Evolutionary conservation across 148 eudicot genomes (phyloP).

Genomic region (Bassia scoparia): DNA sequence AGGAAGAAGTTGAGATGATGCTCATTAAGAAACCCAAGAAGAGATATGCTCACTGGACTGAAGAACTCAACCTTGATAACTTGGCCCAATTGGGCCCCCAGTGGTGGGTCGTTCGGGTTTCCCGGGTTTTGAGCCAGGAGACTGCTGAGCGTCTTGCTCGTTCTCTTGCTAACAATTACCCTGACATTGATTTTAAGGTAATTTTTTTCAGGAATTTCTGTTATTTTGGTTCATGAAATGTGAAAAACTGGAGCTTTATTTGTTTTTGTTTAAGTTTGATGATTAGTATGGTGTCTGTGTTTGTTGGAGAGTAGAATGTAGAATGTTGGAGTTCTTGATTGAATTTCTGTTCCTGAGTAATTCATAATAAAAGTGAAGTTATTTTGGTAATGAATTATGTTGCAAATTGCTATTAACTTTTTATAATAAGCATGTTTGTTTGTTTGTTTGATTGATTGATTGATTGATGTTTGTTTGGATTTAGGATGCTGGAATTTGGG

Average conservation of each 20-base stretch:
- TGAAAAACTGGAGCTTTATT: background rate
- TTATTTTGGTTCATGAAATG: background rate
- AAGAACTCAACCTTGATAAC: constrained; percentile 71
- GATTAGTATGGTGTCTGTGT: background rate
- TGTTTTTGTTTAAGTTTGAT: background rate
- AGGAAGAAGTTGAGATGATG: constrained; percentile 70
- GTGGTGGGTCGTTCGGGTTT: constrained; percentile 81
- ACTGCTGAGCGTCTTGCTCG: constrained; percentile 49
- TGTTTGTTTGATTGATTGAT: no score
- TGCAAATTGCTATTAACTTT: no score
- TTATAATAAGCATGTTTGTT: no score
- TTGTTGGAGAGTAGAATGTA: no score
- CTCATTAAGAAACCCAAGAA: constrained; percentile 61
- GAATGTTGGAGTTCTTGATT: no score
- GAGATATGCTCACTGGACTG: constrained; percentile 62
- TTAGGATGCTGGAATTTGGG: background rate
- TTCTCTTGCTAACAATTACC: constrained; percentile 46
- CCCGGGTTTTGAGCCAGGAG: constrained; percentile 41
- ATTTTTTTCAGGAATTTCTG: background rate
- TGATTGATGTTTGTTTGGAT: no score
- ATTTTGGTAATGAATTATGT: no score
- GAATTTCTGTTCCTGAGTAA: no score
- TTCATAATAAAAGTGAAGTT: no score
- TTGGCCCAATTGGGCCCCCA: constrained; percentile 65
- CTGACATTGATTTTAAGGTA: constrained; percentile 70